phyloP scores from a whole-genome alignment of 345 rosid species.

The Camelina sativa region DNA sequence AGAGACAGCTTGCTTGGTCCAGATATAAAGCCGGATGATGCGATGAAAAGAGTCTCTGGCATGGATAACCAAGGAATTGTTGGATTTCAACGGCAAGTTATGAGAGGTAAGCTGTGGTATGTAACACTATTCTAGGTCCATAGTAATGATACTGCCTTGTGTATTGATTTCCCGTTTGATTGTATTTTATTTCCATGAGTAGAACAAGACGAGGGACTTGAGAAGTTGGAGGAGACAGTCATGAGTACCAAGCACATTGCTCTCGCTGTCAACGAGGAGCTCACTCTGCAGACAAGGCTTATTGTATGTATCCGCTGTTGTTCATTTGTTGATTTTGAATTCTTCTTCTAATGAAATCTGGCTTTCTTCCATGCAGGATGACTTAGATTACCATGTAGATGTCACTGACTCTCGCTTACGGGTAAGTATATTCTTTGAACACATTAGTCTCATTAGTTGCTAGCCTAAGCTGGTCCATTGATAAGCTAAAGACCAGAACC shows the following conservation, averaged over 20 bases:
- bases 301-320: constrained; percentile 57
- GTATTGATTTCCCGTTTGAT: background rate
- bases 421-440: constrained; percentile 52
- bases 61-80: constrained; percentile 90
- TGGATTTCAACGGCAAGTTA: constrained; percentile 82
- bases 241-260: constrained; percentile 91
- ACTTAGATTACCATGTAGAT: constrained; percentile 88
- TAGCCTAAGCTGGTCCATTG: background rate
- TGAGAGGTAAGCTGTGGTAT: constrained; percentile 69
- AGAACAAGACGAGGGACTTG: constrained; percentile 99
- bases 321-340: background rate
- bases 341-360: background rate
- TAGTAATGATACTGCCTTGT: background rate
- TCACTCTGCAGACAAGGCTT: constrained; percentile 85
- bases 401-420: constrained; percentile 81
- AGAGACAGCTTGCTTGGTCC: constrained; percentile 90
- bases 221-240: constrained; percentile 87
- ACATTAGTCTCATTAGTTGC: background rate
- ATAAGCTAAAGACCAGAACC: background rate
- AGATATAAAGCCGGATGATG: constrained; percentile 70
- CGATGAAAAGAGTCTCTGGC: constrained; percentile 62
- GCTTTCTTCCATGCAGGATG: constrained; percentile 64
- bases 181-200: constrained; percentile 31
- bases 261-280: constrained; percentile 91
- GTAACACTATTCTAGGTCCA: constrained; percentile 14